A percentile compares a stretch with the other conserved stretches of the same genome.
Evolutionary conservation across 2,329 filamentous ascomycete species (phyloP).

Genomic region (Madurella fahalii): DNA sequence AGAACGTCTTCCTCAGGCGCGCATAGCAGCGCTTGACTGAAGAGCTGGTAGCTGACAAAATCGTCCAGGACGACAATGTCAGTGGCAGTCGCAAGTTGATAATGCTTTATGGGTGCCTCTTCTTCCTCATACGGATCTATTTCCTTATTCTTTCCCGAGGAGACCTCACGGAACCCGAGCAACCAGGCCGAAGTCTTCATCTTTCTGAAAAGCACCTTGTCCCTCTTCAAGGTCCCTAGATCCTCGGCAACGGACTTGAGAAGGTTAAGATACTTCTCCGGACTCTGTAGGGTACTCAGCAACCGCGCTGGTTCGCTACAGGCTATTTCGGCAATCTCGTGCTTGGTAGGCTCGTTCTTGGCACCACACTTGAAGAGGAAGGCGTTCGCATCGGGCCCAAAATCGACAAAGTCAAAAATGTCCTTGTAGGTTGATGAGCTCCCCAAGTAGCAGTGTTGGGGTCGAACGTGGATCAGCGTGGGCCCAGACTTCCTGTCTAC

Average conservation of each 20-base stretch:
- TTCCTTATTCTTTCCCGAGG: conserved; percentile 43
- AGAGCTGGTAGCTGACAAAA: conserved; percentile 81
- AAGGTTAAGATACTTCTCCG: conserved; percentile 82
- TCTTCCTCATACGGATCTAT: conserved; percentile 56
- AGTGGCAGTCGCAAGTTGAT: conserved; percentile 67
- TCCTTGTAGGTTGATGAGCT: conserved; percentile 67
- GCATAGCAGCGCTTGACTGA: conserved; percentile 78
- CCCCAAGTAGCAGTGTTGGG: conserved; percentile 77
- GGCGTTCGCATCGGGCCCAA: conserved; percentile 78
- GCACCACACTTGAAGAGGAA: conserved; percentile 87
- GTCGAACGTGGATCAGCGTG: conserved; percentile 55
- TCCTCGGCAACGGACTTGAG: conserved; percentile 77
- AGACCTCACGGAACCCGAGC: conserved; percentile 75
- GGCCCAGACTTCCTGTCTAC: conserved; percentile 39
- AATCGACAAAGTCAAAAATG: conserved; percentile 97
- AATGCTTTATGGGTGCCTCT: conserved; percentile 66
- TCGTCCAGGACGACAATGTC: conserved; percentile 81
- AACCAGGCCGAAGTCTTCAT: conserved; percentile 76
- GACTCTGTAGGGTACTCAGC: conserved; percentile 71
- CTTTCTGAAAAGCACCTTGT: conserved; percentile 71
- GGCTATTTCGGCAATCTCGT: conserved; percentile 80
- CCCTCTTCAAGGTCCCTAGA: conserved; percentile 63
- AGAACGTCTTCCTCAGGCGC: conserved; percentile 86
- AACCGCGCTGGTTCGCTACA: conserved; percentile 79
- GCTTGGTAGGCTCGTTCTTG: conserved; percentile 82